Evolutionary conservation across 1,284 basidiomycete genomes (phyloP), one percentile per base, ranked within the genome.

Genomic region (Coniferiporia sulphurascens): DNA sequence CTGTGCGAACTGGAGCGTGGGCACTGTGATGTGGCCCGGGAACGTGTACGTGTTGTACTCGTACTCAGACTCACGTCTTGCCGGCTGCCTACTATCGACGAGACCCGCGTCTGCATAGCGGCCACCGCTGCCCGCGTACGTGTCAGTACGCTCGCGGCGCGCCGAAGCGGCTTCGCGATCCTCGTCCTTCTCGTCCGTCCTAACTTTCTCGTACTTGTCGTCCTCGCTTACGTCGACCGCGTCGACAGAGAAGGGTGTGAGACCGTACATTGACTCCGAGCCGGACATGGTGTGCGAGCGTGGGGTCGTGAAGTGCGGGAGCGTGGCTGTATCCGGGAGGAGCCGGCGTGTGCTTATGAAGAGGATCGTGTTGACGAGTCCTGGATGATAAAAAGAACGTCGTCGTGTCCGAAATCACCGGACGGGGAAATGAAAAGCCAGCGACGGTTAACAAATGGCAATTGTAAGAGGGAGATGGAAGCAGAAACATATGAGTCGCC

Each of bases 321-420:
- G 55, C 27, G 55, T 21, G 6, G 48, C 38, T 2, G 60, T 61
- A 46, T 55, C 53, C 8, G 62, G 65, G n/a, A 66, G 52, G 35
- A 60, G 52, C 3, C 48, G 51, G 10, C 60, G 53, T 34, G 64
- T 67, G 17, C 45, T 52, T 19, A 59, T 52, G 59, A 66, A 65
- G 2, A 67, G 49, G 41, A 66, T 36, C 4, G 62, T 52, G 55
- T 67, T 67, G 35, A 65, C 62, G 17, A 65, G 60, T 15, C 61
- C 61, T 62, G 21, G 27, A 27, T 5, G 27, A 27, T 27, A 27
- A 27, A 27, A 27, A 22, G 2, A 43, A 13, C 44, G 38, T 22
- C 21, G 13, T 19, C 19, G 7, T 12, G 35, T 38, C 10, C 12
- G 36, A 48, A 48, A n/a, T 19, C 32, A 7, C 21, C 6, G 48